Conservation (phyloP, 2,329 filamentous ascomycete genomes). For the Colletotrichum filicis region DNA sequence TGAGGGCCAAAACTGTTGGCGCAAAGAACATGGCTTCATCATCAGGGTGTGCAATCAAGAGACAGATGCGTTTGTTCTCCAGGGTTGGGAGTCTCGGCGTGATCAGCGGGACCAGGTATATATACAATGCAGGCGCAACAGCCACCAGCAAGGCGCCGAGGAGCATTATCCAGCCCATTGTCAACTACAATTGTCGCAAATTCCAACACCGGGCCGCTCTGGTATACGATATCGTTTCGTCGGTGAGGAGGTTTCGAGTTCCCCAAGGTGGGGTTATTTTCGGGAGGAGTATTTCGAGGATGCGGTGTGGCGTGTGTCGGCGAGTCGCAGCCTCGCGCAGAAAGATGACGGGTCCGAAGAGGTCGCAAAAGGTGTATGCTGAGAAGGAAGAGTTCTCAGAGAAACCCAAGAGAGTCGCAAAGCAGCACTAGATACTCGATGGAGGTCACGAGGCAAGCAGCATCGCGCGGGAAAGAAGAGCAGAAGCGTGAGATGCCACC, state of each 20-base stretch:
- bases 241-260: neutral
- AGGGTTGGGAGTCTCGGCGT: constrained; percentile 71
- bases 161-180: constrained; percentile 38
- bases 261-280: constrained; percentile 20
- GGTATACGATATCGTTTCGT: constrained; percentile 2
- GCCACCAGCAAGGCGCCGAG: constrained; percentile 43
- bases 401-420: neutral
- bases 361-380: neutral
- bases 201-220: neutral
- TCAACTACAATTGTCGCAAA: constrained; percentile 1
- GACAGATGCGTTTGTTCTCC: constrained; percentile 85
- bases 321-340: neutral
- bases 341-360: neutral
- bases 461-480: constrained; percentile 12
- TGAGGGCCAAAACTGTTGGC: constrained; percentile 87
- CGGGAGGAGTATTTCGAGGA: neutral
- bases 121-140: constrained; percentile 62
- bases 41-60: constrained; percentile 96
- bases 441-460: neutral
- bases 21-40: constrained; percentile 99
- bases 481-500: constrained; percentile 41
- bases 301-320: constrained; percentile 22
- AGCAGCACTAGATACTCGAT: neutral
- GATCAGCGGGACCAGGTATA: constrained; percentile 59
- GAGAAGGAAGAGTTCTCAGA: neutral